Conservation (phyloP, 176 grass and related monocot genomes). For the Avena sativa region DNA sequence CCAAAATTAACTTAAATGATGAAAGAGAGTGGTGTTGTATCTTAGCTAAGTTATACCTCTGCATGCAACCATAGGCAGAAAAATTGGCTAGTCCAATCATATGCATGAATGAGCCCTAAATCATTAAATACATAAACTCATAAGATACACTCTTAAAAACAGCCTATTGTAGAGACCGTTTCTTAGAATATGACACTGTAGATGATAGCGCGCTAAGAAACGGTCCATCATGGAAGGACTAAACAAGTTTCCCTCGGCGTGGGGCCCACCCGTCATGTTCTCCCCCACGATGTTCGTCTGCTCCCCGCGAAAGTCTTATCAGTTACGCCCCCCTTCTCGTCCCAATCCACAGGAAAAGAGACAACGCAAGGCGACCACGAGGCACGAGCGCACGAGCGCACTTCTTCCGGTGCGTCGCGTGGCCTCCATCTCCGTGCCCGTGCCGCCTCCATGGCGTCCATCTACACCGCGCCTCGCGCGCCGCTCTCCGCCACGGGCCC, state of each 20-base stretch:
- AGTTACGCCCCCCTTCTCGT: not conserved
- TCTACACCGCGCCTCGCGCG: constrained; percentile 50
- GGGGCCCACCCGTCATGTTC: constrained; percentile 39
- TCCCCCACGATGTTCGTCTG: not conserved
- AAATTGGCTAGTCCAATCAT: too few species aligned
- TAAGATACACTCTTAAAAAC: too few species aligned
- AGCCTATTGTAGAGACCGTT: too few species aligned
- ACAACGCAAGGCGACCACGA: constrained; percentile 25
- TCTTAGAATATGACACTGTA: too few species aligned
- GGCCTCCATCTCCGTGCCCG: constrained; percentile 14
- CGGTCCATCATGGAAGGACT: too few species aligned
- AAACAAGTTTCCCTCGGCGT: not conserved
- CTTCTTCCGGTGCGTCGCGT: constrained; percentile 30
- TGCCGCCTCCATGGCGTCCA: constrained; percentile 54
- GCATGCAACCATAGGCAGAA: too few species aligned
- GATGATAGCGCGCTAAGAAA: too few species aligned
- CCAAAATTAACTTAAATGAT: too few species aligned
- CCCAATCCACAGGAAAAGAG: constrained; percentile 46
- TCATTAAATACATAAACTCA: too few species aligned
- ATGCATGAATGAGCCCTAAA: too few species aligned
- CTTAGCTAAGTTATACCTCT: too few species aligned
- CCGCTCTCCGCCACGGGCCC: constrained; percentile 45
- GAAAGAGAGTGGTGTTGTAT: too few species aligned
- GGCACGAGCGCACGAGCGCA: constrained; percentile 35
- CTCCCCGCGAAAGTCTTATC: constrained; percentile 44